Base-by-base conservation (phyloP, 2,329 filamentous ascomycete genomes). In the Westerdykella aurantiaca region DNA sequence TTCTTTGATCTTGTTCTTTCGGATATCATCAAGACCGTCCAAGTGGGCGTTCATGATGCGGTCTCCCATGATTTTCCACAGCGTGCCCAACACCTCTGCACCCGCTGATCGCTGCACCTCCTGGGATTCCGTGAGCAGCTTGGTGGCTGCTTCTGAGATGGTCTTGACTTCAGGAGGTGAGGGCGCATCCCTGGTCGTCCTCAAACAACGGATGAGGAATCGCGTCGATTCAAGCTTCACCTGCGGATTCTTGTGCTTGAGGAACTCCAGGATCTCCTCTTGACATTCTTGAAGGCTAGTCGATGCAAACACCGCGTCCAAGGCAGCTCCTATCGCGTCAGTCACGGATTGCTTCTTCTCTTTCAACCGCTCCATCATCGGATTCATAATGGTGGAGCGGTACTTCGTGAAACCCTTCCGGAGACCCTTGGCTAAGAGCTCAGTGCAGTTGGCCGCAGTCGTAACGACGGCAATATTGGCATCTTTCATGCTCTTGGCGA, bases 21-120 rank as follows among this genome's bases (percentile, higher is more conserved):
- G 81, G 53, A 97, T 97, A 18, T 98, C 93, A 62, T 98, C 93
- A 2, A 98, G 75, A 3, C 88, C 88, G 51, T 91, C 91, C 13
- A 98, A 72, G 64, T 95, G 86, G 7, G 88, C 85, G 35, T 86
- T 88, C 93, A 98, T 98, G 41, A 87, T 87, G 45, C 93, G 82
- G 68, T 98, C 94, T 34, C 93, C 91, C 72, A 97, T 87, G 43
- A 98, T 97, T 72, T 97, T 98, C 93, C 96, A 97, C 39, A 98
- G 69, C 0, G 90, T 95, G 51, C 94, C 93, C 3, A 98, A 74
- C 29, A 93, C 83, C 67, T 98, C 93, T 12, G 90, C 90, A 65
- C 90, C 93, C 23, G 88, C 89, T 39, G 91, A 85, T 69, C 93
- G 82, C 46, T 95, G 80, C 3, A 79, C 83, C 56, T 94, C 90